These are phyloP conservation scores for Amauroascus niger DNA, from an alignment of 2,329 filamentous ascomycete species.

Conservation along the genomic window DNA sequence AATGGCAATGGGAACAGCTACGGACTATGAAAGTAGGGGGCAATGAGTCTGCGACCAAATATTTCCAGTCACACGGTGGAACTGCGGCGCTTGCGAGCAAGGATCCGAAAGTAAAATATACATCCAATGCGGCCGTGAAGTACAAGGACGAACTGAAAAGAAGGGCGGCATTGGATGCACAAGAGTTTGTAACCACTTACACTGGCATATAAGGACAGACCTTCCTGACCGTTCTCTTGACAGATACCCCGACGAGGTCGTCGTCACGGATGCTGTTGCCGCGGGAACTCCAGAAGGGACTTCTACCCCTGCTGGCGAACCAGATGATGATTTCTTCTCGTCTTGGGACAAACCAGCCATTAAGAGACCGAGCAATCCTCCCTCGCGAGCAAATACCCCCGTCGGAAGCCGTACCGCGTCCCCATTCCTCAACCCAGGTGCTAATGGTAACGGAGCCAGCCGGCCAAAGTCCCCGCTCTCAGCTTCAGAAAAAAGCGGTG, in stretches of 20 bases:
- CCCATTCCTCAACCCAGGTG: constrained; percentile 70
- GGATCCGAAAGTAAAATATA: constrained; percentile 94
- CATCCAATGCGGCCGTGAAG: constrained; percentile 82
- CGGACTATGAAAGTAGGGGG: constrained; percentile 96
- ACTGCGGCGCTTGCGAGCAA: constrained; percentile 91
- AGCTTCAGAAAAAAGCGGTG: constrained; percentile 44
- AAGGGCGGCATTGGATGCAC: constrained; percentile 70
- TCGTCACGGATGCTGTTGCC: constrained; percentile 62
- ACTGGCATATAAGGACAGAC: not conserved
- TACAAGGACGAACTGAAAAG: constrained; percentile 96
- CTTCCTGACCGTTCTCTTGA: constrained; percentile 5
- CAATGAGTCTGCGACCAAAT: constrained; percentile 96
- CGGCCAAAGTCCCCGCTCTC: constrained; percentile 76
- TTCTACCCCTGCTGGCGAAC: constrained; percentile 69
- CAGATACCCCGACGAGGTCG: constrained; percentile 75
- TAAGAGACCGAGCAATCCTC: constrained; percentile 88
- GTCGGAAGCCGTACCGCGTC: constrained; percentile 71
- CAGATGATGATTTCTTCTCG: constrained; percentile 92
- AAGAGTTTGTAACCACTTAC: constrained; percentile 54
- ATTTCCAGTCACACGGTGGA: constrained; percentile 93
- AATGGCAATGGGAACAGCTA: constrained; percentile 99
- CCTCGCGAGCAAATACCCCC: constrained; percentile 78
- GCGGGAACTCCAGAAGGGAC: constrained; percentile 53
- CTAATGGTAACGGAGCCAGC: constrained; percentile 57
- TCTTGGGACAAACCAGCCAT: constrained; percentile 98